Percentiles rank a stretch among this genome's conserved stretches.
Evolutionary conservation across 2,329 filamentous ascomycete species (phyloP).

Genomic region (Graphilbum sp.): DNA sequence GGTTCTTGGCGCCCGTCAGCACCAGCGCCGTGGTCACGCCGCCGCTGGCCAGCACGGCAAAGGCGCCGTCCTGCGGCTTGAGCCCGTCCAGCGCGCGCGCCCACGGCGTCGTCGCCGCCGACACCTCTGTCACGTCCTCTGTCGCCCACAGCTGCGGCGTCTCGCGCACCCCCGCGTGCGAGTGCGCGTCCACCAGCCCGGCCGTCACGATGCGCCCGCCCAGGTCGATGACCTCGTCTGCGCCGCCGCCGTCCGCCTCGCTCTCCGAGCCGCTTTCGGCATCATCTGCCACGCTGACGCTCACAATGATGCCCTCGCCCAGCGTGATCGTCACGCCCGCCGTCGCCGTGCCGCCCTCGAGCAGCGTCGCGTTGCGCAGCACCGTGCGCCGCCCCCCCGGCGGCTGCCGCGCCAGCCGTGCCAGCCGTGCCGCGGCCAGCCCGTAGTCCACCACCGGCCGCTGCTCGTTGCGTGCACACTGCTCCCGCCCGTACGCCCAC

Average conservation of each 20-base stretch:
- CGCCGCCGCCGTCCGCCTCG: no score
- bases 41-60: slow-evolving; percentile 22
- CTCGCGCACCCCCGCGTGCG: slow-evolving; percentile 19
- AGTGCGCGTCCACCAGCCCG: slow-evolving; percentile 29
- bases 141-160: slow-evolving; percentile 19
- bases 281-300: not conserved
- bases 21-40: slow-evolving; percentile 29
- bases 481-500: not conserved
- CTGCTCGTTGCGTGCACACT: not conserved
- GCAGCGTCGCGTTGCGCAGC: slow-evolving; percentile 2
- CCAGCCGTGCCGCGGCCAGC: not conserved
- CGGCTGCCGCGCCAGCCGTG: no score
- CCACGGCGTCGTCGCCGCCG: slow-evolving; percentile 20
- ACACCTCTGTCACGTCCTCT: slow-evolving; percentile 22
- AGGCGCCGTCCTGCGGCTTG: slow-evolving; percentile 23
- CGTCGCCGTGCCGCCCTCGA: not conserved
- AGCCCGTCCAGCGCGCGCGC: slow-evolving; percentile 22
- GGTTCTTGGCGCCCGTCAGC: slow-evolving; percentile 25
- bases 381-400: not conserved
- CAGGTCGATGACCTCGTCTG: slow-evolving; percentile 12
- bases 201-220: slow-evolving; percentile 23
- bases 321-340: not conserved
- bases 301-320: not conserved
- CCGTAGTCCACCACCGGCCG: slow-evolving; percentile 1
- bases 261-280: not conserved